phyloP scores from a whole-genome alignment of 176 grass and related monocot species.

The Lolium perenne region DNA sequence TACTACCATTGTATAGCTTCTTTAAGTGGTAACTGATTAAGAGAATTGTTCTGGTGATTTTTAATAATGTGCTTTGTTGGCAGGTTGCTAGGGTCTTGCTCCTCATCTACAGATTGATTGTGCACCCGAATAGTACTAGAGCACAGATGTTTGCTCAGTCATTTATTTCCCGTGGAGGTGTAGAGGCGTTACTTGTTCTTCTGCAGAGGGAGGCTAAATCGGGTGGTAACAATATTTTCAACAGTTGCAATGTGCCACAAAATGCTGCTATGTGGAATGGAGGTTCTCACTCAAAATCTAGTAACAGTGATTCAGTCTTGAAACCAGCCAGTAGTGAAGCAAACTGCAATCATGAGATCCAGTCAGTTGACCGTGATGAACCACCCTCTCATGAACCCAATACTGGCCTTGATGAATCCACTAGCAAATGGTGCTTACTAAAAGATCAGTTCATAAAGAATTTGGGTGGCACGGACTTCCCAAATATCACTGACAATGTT shows the following conservation, averaged over 20 bases:
- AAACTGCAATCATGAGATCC: constrained; percentile 32
- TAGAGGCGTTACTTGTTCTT: constrained; percentile 88
- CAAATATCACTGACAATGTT: constrained; percentile 67
- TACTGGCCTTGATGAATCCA: constrained; percentile 47
- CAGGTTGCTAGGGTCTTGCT: constrained; percentile 86
- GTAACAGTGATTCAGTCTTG: constrained; percentile 27
- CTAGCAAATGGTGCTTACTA: constrained; percentile 60
- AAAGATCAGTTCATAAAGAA: constrained; percentile 74
- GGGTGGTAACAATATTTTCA: constrained; percentile 56
- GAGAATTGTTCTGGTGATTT: constrained; percentile 27
- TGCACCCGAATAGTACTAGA: constrained; percentile 71
- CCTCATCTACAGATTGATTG: constrained; percentile 81
- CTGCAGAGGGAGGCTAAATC: constrained; percentile 75
- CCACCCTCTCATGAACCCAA: constrained; percentile 38
- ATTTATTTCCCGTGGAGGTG: constrained; percentile 69
- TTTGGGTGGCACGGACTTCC: constrained; percentile 65
- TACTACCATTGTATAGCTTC: constrained; percentile 18
- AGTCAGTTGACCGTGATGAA: constrained; percentile 44
- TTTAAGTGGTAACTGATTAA: constrained; percentile 36
- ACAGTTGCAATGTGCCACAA: constrained; percentile 48
- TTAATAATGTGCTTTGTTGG: constrained; percentile 42
- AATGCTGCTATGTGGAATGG: constrained; percentile 5
- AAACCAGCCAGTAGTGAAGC: constrained; percentile 41
- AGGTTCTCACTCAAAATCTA: constrained; percentile 42
- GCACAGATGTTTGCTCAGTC: constrained; percentile 68